Percentiles rank a stretch among this genome's conserved stretches.
Evolutionary conservation across 2,329 filamentous ascomycete genomes (phyloP).

Genomic region (Seiridium unicorne): DNA sequence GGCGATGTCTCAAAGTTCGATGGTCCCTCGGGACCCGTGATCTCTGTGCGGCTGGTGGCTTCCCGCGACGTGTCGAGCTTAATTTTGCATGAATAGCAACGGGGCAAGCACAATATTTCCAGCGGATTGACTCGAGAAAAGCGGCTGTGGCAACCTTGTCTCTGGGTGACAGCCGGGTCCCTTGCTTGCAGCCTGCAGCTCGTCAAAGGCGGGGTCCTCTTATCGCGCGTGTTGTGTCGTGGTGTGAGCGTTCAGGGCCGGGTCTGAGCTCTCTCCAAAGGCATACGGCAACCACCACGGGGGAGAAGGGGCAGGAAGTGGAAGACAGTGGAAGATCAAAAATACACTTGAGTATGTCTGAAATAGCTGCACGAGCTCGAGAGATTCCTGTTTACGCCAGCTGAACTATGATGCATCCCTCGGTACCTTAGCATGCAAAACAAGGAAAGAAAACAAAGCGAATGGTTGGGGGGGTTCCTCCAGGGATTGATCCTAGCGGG

Average conservation of each 20-base stretch:
- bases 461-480: background rate
- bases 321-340: background rate
- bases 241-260: background rate
- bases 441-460: slow-evolving; percentile 1
- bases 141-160: background rate
- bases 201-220: background rate
- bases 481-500: background rate
- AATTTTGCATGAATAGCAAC: background rate
- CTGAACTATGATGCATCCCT: background rate
- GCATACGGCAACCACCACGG: background rate
- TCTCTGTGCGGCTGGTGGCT: background rate
- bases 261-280: background rate
- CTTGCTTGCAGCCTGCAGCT: background rate
- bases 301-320: background rate
- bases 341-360: background rate
- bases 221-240: background rate
- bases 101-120: background rate
- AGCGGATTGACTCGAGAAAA: background rate
- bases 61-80: background rate
- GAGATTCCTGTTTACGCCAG: background rate
- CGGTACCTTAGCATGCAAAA: background rate
- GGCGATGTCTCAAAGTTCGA: background rate
- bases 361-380: background rate
- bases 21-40: background rate
- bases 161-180: background rate